Base-by-base conservation (phyloP, 2,329 filamentous ascomycete species). In the Septoria linicola region DNA sequence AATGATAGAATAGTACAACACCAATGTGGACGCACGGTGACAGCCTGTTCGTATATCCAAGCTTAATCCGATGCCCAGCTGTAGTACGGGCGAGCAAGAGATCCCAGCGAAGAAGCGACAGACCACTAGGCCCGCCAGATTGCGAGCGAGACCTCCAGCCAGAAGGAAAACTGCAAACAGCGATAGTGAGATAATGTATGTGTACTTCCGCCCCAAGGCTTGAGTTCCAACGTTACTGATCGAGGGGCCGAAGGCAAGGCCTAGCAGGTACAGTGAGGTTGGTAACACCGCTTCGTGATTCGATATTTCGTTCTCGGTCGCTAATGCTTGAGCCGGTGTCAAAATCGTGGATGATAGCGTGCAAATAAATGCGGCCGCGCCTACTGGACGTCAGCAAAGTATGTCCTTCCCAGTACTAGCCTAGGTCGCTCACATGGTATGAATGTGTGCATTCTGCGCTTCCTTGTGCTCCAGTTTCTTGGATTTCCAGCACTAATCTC, bases 141-240 rank as follows among this genome's bases (percentile, higher is more conserved):
- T 84, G 62, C 87, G 83, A 52, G 68, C 67, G 17, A 75, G 67
- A 0, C 72, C 73, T 1, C 71, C 62, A 1, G 70, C 74, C 0
- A 76, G 58, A 0, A 67, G 71, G 54, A 77, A 73, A 2, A 77
- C 79, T 1, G 80, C 80, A 6, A 83, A 86, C 40, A 82, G 77
- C 6, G 79, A 83, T 51, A 88, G 76, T 42, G 80, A 82, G 66
- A 87, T 83, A 57, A 89, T 66, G 51, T 83, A 83, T 66, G 89
- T 87, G 16, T 86, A 66, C 32, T 82, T 76, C 17, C 87, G 81
- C 27, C 87, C 87, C 59, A 77, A 80, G 31, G 87, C 72, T 70
- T 90, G 87, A 3, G 82, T 86, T 6, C 89, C 71, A 1, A 86
- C 85, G 2, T 85, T 85, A 23, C 90, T 73, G 0, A 81, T 79